Evolutionary conservation across 139 green algal species (phyloP).

Genomic region (Volvox africanus): DNA sequence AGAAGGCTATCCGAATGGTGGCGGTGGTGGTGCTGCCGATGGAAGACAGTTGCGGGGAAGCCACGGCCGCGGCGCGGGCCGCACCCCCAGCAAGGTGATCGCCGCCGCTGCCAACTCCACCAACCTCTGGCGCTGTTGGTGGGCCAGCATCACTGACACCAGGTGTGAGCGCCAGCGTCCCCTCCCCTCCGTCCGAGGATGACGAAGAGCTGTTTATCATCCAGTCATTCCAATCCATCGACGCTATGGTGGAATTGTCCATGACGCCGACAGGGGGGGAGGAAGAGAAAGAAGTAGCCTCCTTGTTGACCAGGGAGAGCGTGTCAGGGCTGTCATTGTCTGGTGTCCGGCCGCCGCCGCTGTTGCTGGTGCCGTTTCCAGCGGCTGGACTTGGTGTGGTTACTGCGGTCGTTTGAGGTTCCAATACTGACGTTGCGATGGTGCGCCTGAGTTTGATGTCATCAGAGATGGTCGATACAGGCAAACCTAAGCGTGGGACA

Average conservation of each 20-base stretch:
- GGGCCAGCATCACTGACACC: background rate
- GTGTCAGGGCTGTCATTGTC: background rate
- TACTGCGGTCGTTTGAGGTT: too few relatives aligned
- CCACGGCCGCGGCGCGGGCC: background rate
- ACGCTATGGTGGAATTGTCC: slow-evolving; percentile 7
- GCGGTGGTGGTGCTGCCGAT: background rate
- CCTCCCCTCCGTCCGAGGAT: background rate
- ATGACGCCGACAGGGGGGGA: background rate
- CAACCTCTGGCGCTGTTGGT: background rate
- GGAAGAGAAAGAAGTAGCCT: background rate
- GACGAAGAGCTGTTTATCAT: background rate
- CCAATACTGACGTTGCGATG: too few relatives aligned
- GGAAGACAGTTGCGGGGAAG: background rate
- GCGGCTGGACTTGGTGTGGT: background rate
- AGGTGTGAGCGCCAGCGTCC: background rate
- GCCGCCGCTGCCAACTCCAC: too few relatives aligned
- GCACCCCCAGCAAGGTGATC: background rate
- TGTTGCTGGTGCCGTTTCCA: background rate
- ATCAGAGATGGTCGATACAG: too few relatives aligned
- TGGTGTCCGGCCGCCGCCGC: background rate
- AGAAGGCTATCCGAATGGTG: slow-evolving; percentile 67
- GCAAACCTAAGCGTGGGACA: too few relatives aligned
- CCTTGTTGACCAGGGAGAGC: too few relatives aligned
- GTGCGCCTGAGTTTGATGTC: too few relatives aligned
- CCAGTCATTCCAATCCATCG: slow-evolving; percentile 37